Evolutionary conservation across 2,329 filamentous ascomycete species (phyloP).

Genomic region (Tolypocladium ovalisporum): DNA sequence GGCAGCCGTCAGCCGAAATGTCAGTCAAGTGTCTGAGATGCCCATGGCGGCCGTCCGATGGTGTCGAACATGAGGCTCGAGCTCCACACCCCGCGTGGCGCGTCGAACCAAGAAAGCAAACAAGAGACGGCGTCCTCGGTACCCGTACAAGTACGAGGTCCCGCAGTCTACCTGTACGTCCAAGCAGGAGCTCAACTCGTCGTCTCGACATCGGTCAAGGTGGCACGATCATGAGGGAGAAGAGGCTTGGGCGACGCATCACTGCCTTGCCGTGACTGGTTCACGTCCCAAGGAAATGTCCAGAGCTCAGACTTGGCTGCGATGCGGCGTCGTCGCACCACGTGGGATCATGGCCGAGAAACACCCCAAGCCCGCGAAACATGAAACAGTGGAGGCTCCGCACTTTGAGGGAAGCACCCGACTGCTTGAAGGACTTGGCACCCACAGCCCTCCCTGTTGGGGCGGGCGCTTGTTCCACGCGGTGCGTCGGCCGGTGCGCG

Average conservation of each 20-base stretch:
- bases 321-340: not conserved
- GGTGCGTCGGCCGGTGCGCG: no score
- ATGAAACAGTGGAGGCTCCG: no score
- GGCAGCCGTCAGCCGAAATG: not conserved
- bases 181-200: no score
- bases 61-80: not conserved
- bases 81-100: not conserved
- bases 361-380: not conserved
- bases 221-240: not conserved
- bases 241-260: not conserved
- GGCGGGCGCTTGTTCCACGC: no score
- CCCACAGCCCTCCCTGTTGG: no score
- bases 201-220: not conserved
- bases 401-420: no score
- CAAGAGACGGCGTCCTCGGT: no score
- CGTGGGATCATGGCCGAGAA: not conserved
- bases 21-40: not conserved
- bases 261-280: not conserved
- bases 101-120: no score
- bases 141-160: no score
- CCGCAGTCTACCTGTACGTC: no score
- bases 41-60: not conserved
- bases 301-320: not conserved
- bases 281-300: not conserved
- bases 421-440: no score